A percentile compares a stretch with the other conserved stretches of the same genome.
Evolutionary conservation across 2,329 filamentous ascomycete species (phyloP).

Genomic region (Trichoderma sp.): DNA sequence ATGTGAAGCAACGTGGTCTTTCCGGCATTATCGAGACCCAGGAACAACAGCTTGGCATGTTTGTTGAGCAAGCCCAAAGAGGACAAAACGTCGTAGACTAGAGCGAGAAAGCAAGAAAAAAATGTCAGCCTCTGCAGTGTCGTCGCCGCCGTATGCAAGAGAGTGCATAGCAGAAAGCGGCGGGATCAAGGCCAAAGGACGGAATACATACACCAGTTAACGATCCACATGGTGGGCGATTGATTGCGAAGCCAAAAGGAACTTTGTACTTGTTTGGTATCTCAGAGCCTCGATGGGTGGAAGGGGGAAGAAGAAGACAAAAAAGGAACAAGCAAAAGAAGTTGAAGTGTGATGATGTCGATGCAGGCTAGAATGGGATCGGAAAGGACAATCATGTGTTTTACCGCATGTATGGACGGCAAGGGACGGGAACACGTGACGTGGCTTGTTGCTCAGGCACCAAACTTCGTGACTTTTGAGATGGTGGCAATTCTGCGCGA

Average conservation of each 20-base stretch:
- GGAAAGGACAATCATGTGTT: conserved; percentile 20
- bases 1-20: conserved; percentile 94
- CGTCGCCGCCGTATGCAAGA: neutral
- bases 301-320: neutral
- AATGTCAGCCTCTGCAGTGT: neutral
- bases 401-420: conserved; percentile 12
- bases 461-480: neutral
- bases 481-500: neutral
- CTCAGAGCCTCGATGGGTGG: neutral
- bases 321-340: neutral
- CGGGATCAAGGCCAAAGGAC: conserved; percentile 3
- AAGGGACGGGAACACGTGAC: conserved; percentile 16
- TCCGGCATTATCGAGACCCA: conserved; percentile 90
- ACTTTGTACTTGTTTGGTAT: neutral
- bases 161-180: neutral
- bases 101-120: neutral
- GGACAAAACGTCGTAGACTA: conserved; percentile 84
- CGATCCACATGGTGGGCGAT: conserved; percentile 73
- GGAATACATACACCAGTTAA: conserved; percentile 82
- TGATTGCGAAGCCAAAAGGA: neutral
- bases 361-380: conserved; percentile 17
- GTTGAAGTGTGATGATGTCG: conserved; percentile 20
- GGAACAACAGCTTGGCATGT: conserved; percentile 91
- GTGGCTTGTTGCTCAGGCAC: conserved; percentile 16
- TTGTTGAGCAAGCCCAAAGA: conserved; percentile 89